Conservation (phyloP, 805 yeast species). For the Blastobotrys chiropterorum region DNA sequence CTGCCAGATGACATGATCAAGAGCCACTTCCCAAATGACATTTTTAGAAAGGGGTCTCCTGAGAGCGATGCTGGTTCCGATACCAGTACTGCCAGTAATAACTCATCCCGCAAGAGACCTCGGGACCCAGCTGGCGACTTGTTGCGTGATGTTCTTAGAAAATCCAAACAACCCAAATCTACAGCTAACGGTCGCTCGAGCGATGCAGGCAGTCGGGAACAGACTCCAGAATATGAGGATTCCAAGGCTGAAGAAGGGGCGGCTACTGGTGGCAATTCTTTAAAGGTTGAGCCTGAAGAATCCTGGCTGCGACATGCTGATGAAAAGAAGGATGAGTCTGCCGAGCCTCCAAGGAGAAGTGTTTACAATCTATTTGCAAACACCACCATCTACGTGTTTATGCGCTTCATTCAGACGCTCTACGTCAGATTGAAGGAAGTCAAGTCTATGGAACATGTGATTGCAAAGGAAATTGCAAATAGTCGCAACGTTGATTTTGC, state of each 20-base stretch:
- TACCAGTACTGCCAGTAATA: conserved; percentile 9
- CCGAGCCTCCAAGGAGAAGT: conserved; percentile 29
- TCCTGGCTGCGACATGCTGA: conserved; percentile 27
- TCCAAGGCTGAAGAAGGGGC: conserved; percentile 6
- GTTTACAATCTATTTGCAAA: conserved; percentile 79
- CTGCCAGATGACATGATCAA: conserved; percentile 31
- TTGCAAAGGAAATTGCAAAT: conserved; percentile 61
- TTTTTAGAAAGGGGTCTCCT: conserved; percentile 2
- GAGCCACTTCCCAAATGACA: conserved; percentile 13
- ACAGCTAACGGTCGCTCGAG: not conserved
- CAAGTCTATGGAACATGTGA: conserved; percentile 63
- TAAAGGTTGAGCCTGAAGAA: conserved; percentile 13
- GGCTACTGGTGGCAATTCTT: conserved; percentile 13
- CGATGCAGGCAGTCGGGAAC: not conserved
- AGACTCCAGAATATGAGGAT: conserved; percentile 9
- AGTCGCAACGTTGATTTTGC: conserved; percentile 55
- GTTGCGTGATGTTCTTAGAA: conserved; percentile 45
- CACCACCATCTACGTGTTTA: conserved; percentile 80
- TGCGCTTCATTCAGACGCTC: conserved; percentile 76
- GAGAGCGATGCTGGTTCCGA: conserved; percentile 25
- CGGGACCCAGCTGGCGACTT: conserved; percentile 39
- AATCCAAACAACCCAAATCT: conserved; percentile 21
- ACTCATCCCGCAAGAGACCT: conserved; percentile 12
- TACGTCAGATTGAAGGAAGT: conserved; percentile 77
- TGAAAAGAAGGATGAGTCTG: conserved; percentile 11